Evolutionary conservation across 2,329 filamentous ascomycete species (phyloP).

Genomic region (Orbilia ellipsospora): DNA sequence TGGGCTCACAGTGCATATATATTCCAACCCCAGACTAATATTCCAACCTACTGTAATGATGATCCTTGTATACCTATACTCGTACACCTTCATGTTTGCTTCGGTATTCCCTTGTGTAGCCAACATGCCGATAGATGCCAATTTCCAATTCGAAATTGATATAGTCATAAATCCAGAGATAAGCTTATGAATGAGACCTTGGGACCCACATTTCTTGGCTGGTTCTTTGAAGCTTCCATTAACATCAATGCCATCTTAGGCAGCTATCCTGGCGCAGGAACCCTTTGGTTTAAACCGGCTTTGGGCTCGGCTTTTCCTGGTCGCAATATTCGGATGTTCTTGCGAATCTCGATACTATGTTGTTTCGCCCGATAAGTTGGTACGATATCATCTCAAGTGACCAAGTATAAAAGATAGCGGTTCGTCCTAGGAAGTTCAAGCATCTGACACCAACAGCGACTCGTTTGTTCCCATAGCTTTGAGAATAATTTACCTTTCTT

Average conservation of each 20-base stretch:
- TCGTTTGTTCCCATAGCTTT: too few relatives aligned
- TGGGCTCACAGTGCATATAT: slow-evolving; percentile 7
- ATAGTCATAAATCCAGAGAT: background rate
- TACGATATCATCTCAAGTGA: slow-evolving; percentile 14
- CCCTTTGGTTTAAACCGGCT: background rate
- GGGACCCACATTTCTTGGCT: slow-evolving; percentile 23
- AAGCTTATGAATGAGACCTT: slow-evolving; percentile 40
- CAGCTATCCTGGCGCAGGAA: slow-evolving; percentile 38
- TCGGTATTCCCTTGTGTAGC: slow-evolving; percentile 16
- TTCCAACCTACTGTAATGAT: background rate
- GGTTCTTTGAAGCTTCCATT: slow-evolving; percentile 46
- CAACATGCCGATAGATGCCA: slow-evolving; percentile 27
- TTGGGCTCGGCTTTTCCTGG: slow-evolving; percentile 12
- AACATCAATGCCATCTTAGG: slow-evolving; percentile 51
- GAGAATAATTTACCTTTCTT: too few relatives aligned
- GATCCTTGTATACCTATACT: slow-evolving; percentile 11
- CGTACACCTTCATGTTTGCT: slow-evolving; percentile 7
- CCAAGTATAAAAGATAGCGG: slow-evolving; percentile 3
- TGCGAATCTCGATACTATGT: slow-evolving; percentile 4
- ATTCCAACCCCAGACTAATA: slow-evolving; percentile 4
- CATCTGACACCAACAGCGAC: background rate
- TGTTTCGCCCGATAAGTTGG: slow-evolving; percentile 31
- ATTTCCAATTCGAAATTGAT: background rate
- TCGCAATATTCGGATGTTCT: background rate
- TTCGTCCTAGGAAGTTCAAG: background rate